Evolutionary conservation across 2,329 filamentous ascomycete genomes (phyloP).

Genomic region (Pseudogymnoascus sp.): DNA sequence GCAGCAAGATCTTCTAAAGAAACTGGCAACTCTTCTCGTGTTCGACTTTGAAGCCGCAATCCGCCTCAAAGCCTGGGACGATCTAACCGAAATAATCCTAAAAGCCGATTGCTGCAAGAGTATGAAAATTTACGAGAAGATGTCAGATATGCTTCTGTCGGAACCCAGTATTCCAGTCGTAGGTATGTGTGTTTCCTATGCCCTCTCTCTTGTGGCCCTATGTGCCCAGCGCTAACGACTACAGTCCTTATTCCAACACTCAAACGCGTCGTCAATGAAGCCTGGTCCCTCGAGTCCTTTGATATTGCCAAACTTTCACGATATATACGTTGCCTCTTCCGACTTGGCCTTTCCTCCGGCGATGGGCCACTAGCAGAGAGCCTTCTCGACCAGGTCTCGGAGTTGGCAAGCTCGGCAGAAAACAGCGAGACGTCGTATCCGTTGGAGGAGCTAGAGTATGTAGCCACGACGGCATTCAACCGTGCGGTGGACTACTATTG

Average conservation of each 20-base stretch:
- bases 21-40: conserved; percentile 59
- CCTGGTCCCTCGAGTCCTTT: conserved; percentile 50
- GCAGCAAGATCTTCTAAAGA: conserved; percentile 48
- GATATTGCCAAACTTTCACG: conserved; percentile 57
- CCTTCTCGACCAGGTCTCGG: conserved; percentile 54
- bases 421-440: conserved; percentile 50
- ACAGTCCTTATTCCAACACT: conserved; percentile 38
- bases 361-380: conserved; percentile 45
- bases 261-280: conserved; percentile 62
- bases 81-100: conserved; percentile 53
- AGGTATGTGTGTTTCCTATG: background rate
- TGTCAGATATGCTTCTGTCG: conserved; percentile 57
- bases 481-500: conserved; percentile 61
- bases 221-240: conserved; percentile 38
- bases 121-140: conserved; percentile 48
- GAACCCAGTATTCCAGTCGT: background rate
- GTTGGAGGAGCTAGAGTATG: conserved; percentile 64
- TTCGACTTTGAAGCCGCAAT: conserved; percentile 75
- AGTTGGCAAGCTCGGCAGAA: conserved; percentile 21
- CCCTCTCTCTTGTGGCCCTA: conserved; percentile 9
- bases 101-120: conserved; percentile 40
- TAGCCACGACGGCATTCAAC: conserved; percentile 64
- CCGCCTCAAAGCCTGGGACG: conserved; percentile 59
- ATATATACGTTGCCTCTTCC: conserved; percentile 73
- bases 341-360: conserved; percentile 53